Conservation (phyloP, 169 alveolate genomes). For the Plasmodium malariae region DNA sequence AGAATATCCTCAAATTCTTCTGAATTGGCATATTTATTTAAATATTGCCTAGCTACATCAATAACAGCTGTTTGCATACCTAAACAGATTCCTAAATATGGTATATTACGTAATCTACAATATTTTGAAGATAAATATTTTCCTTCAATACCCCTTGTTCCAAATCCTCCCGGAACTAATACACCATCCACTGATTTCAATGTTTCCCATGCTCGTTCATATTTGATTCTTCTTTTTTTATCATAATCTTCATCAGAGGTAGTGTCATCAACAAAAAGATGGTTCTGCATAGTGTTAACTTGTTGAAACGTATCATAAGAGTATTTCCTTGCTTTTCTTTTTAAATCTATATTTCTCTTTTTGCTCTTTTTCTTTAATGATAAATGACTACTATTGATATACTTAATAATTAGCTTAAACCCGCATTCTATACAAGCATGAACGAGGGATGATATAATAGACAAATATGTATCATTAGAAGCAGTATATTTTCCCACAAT, state of each 20-base stretch:
- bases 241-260: slow-evolving; percentile 78
- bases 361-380: slow-evolving; percentile 77
- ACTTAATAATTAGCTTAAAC: slow-evolving; percentile 81
- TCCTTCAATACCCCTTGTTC: slow-evolving; percentile 95
- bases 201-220: slow-evolving; percentile 84
- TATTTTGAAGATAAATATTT: slow-evolving; percentile 90
- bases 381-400: slow-evolving; percentile 87
- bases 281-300: slow-evolving; percentile 9
- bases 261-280: slow-evolving; percentile 59
- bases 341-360: slow-evolving; percentile 50
- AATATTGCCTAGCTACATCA: slow-evolving; percentile 86
- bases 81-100: slow-evolving; percentile 95
- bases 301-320: slow-evolving; percentile 13
- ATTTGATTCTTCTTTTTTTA: slow-evolving; percentile 52
- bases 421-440: slow-evolving; percentile 93
- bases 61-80: slow-evolving; percentile 96
- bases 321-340: slow-evolving; percentile 25
- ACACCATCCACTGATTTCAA: slow-evolving; percentile 90
- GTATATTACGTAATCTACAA: slow-evolving; percentile 91
- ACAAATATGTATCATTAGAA: slow-evolving; percentile 93
- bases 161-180: slow-evolving; percentile 97
- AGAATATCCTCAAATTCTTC: slow-evolving; percentile 84
- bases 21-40: slow-evolving; percentile 86
- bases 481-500: slow-evolving; percentile 96
- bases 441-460: slow-evolving; percentile 93